Base-by-base conservation (phyloP, 192 early-diverging fungal species). In the Gryganskiella cystojenkinii region DNA sequence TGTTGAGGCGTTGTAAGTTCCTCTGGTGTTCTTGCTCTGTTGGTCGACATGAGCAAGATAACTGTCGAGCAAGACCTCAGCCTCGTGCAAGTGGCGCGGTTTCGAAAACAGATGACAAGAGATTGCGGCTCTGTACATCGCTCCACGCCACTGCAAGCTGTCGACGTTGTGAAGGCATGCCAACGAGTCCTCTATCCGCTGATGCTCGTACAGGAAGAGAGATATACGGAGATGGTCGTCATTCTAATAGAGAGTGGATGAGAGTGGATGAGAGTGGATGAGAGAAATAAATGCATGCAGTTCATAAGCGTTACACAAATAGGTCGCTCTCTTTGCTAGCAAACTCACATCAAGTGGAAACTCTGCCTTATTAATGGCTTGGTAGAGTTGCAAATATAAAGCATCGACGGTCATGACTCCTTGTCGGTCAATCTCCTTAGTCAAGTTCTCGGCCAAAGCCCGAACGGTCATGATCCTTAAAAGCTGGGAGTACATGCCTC, bases 1-100 rank as follows among this genome's bases (percentile, higher is more conserved):
- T 22, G 15, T 17, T n/a, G 24, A 25, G 25, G 2, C 35, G 31
- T 31, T 28, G 34, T 0, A 35, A 3, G 9, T 52, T 37, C n/a
- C n/a, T n/a, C n/a, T n/a, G n/a, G n/a, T n/a, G n/a, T n/a, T n/a
- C n/a, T n/a, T n/a, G n/a, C n/a, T n/a, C n/a, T n/a, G n/a, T n/a
- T n/a, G n/a, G 47, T 50, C 22, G 51, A 31, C 44, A 15, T 57
- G 35, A 11, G 28, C 27, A 33, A 72, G 46, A 27, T 73, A 73
- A 20, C 43, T 47, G 1, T 66, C 46, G 3, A 73, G 43, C 0
- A 60, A 25, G 24, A 59, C 35, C 10, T 66, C 63, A 3, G 71
- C 71, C 49, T 66, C 56, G 10, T 66, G 63, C 9, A 73, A n/a
- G 24, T 54, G 71, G 9, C 71, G 71, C 19, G 71, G 71, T 28